Conservation (phyloP, 306 rosid genomes). For the Biancaea sappan region DNA sequence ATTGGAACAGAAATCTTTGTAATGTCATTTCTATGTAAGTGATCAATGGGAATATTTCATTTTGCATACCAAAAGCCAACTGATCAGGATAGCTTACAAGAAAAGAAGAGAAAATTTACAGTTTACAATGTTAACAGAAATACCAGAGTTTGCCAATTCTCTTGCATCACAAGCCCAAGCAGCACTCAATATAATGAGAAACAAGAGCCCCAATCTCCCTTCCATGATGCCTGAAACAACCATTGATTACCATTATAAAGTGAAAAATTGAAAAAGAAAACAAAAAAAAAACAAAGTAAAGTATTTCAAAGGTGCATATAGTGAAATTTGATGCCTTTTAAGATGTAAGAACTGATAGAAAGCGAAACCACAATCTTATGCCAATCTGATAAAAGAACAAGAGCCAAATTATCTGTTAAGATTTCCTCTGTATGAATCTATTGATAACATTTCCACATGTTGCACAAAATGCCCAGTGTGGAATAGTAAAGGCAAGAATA, state of each 20-base stretch:
- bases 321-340: not conserved
- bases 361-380: slow-evolving; percentile 2
- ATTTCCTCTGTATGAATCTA: not conserved
- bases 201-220: slow-evolving; percentile 50
- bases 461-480: not conserved
- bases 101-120: not conserved
- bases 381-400: not conserved
- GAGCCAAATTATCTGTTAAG: not conserved
- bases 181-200: slow-evolving; percentile 57
- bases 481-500: no score
- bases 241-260: not conserved
- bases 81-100: not conserved
- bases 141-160: slow-evolving; percentile 16
- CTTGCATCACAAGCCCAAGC: slow-evolving; percentile 65
- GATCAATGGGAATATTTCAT: not conserved
- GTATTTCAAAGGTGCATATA: not conserved
- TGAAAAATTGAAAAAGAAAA: not conserved
- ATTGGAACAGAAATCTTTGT: not conserved
- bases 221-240: slow-evolving; percentile 59
- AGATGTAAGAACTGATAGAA: not conserved
- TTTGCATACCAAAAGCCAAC: not conserved
- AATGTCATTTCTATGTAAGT: not conserved
- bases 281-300: not conserved
- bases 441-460: not conserved
- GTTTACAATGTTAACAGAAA: not conserved